These are phyloP conservation scores for Phanerochaete carnosa DNA, from an alignment of 768 basidiomycete species.

Conservation along the genomic window DNA sequence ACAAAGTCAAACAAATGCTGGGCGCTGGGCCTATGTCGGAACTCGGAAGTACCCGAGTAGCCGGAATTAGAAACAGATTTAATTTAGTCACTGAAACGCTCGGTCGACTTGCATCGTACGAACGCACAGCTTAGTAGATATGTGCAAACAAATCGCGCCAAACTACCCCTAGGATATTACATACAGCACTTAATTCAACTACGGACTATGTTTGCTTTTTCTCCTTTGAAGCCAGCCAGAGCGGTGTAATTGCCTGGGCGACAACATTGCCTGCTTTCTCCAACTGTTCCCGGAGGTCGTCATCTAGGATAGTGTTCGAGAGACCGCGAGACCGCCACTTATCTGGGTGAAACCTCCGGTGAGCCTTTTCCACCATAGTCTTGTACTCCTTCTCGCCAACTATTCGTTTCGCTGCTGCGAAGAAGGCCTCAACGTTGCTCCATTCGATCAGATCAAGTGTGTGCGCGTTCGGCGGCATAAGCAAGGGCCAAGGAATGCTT, in stretches of 20 bases:
- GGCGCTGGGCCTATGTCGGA: not conserved
- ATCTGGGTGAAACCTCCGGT: constrained; percentile 77
- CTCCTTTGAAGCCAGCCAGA: constrained; percentile 38
- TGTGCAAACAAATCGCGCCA: too few species aligned
- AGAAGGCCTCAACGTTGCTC: constrained; percentile 72
- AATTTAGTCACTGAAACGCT: too few species aligned
- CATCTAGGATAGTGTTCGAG: constrained; percentile 55
- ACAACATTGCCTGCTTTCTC: constrained; percentile 72
- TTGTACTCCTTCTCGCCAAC: constrained; percentile 59
- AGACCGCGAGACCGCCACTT: constrained; percentile 70
- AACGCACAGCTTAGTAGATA: too few species aligned
- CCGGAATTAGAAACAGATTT: too few species aligned
- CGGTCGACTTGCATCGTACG: too few species aligned
- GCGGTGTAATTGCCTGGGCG: constrained; percentile 68
- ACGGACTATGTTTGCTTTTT: not conserved
- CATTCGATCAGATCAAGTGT: constrained; percentile 67
- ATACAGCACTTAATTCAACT: not conserved
- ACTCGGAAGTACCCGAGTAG: constrained; percentile 37
- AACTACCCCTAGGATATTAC: not conserved
- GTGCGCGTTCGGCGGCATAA: constrained; percentile 48
- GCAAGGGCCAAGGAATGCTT: constrained; percentile 74
- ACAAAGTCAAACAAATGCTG: not conserved
- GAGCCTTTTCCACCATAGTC: constrained; percentile 62
- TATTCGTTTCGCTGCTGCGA: constrained; percentile 37
- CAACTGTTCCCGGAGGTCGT: constrained; percentile 51